Conservation (phyloP, 208 protist genomes). For the Trypanosoma vivax region DNA sequence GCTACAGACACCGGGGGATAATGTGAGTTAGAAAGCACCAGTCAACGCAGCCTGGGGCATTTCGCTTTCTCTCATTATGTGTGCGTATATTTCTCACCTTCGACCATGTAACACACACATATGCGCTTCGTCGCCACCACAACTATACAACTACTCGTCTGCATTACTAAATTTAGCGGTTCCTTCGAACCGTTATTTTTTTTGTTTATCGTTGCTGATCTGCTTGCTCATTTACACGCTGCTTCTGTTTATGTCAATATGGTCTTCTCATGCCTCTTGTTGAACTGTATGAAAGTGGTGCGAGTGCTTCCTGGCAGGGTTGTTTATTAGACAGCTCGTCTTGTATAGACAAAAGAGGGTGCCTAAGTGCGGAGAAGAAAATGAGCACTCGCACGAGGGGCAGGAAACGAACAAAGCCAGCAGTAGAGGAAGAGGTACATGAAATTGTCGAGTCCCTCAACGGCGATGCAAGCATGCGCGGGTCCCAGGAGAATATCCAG, state of each 20-base stretch:
- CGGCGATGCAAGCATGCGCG: constrained; percentile 11
- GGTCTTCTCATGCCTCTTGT: too few relatives aligned
- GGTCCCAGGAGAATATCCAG: constrained; percentile 5
- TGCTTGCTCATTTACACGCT: background rate
- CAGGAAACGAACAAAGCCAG: constrained; percentile 9
- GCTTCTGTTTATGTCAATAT: background rate
- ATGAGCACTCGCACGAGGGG: constrained; percentile 22
- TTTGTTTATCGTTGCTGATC: background rate
- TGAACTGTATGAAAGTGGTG: background rate
- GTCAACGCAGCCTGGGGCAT: too few relatives aligned
- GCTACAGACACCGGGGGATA: too few relatives aligned
- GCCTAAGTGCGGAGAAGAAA: background rate
- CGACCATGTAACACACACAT: too few relatives aligned
- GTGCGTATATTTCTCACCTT: too few relatives aligned
- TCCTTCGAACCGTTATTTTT: constrained; percentile 1
- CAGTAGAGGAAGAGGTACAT: constrained; percentile 18
- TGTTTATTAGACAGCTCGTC: background rate
- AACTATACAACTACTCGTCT: too few relatives aligned
- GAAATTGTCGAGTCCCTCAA: constrained; percentile 8
- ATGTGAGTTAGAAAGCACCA: too few relatives aligned
- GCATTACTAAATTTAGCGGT: too few relatives aligned
- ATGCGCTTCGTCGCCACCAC: too few relatives aligned
- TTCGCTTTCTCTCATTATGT: too few relatives aligned
- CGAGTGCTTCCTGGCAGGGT: background rate
- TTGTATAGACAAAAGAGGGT: background rate